Evolutionary conservation across 106 monocot species (phyloP), one percentile per base, ranked within the genome.

Genomic region (Allium fistulosum): DNA sequence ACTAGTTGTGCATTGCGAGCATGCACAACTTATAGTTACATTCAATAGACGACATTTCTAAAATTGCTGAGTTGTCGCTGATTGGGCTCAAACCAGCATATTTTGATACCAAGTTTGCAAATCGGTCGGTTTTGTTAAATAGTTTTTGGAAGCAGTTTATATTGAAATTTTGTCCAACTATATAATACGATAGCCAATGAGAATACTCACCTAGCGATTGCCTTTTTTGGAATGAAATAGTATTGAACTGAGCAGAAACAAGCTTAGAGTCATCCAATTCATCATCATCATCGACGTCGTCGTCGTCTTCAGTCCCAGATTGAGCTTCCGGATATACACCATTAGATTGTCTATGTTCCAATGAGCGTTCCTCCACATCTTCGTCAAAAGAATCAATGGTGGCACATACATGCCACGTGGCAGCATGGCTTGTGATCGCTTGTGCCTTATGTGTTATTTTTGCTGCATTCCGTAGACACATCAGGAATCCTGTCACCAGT

Each of bases 371-470:
- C 71, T 85, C 85, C 1, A 78, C 17, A n/a, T 79, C 83, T 14
- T 47, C 61, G 8, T 78, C 77, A 9, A 67, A 86, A 18, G 77
- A 74, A 9, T 86, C 78, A 22, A 97, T 79, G 51, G 92, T 97
- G 4, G 92, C 88, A 7, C 75, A 84, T 9, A 75, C 86, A 47
- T 97, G 96, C 96, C 96, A 97, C 7, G 74, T 75, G 1, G 96
- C 88, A 4, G 96, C 96, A 17, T 76, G 84, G 82, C 92, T 87
- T 0, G 92, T 97, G 64, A 97, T 86, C 9, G 92, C 83, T 62
- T 92, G 92, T 2, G 96, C 88, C 71, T 84, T 97, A 73, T 97
- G 96, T n/a, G 96, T 97, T 72, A 97, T 97, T 79, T 88, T 92
- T 0, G 92, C 92, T 0, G 96, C 96, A 49, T 89, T 87, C 0